Evolutionary conservation across 2,329 filamentous ascomycete species (phyloP).

Genomic region (Paracamarosporium sp.): DNA sequence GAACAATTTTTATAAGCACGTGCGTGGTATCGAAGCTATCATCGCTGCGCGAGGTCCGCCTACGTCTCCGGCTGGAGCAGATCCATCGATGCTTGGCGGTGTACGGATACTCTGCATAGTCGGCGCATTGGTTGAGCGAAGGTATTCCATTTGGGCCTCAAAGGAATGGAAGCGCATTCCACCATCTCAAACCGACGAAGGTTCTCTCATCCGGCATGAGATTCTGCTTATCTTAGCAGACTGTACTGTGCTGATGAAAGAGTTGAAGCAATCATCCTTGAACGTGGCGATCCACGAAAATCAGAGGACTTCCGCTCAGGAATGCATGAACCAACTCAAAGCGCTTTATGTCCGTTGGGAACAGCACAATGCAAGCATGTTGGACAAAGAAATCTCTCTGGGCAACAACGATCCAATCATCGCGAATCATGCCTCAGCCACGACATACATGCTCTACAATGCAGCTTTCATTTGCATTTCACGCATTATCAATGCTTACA

Average conservation of each 20-base stretch:
- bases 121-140: conserved; percentile 24
- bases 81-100: conserved; percentile 24
- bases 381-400: conserved; percentile 3
- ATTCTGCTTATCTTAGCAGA: conserved; percentile 32
- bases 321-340: conserved; percentile 12
- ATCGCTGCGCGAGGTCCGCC: conserved; percentile 31
- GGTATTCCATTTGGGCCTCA: conserved; percentile 25
- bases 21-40: conserved; percentile 35
- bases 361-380: conserved; percentile 20
- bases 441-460: conserved; percentile 34
- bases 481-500: conserved; percentile 25
- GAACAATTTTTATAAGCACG: conserved; percentile 35
- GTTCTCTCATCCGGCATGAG: conserved; percentile 22
- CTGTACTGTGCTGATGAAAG: conserved; percentile 26
- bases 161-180: conserved; percentile 33
- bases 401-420: conserved; percentile 17
- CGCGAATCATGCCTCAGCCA: conserved; percentile 27
- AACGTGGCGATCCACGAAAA: not conserved
- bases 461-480: conserved; percentile 27
- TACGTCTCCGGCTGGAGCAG: conserved; percentile 9
- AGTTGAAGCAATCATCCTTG: conserved; percentile 12
- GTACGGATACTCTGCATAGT: conserved; percentile 33
- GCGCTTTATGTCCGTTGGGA: conserved; percentile 19
- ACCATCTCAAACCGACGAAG: conserved; percentile 13
- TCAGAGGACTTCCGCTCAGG: conserved; percentile 10